Conservation (phyloP, 2,329 filamentous ascomycete genomes). For the Pyricularia grisea region DNA sequence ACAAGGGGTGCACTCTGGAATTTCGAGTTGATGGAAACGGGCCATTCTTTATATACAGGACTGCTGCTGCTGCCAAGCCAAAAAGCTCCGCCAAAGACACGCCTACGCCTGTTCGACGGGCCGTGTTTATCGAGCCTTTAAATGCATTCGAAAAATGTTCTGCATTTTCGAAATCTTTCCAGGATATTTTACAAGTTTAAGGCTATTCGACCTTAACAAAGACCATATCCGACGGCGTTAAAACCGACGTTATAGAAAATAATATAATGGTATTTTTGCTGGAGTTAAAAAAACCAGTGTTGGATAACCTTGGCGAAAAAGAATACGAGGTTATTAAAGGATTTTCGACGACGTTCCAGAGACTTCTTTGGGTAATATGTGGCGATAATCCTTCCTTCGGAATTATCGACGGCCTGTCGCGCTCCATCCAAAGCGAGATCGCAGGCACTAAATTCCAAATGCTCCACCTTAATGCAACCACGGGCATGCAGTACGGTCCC, state of each 20-base stretch:
- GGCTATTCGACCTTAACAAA: too few relatives aligned
- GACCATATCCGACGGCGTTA: not conserved
- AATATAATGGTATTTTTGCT: not conserved
- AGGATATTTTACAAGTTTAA: too few relatives aligned
- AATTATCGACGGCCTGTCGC: not conserved
- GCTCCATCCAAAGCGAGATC: not conserved
- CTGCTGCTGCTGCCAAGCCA: too few relatives aligned
- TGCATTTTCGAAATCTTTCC: too few relatives aligned
- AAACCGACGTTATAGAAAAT: not conserved
- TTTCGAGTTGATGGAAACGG: too few relatives aligned
- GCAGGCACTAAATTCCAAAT: not conserved
- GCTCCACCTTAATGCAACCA: not conserved
- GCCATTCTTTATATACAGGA: too few relatives aligned
- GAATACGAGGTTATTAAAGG: conserved; percentile 13
- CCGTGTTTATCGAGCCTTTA: too few relatives aligned
- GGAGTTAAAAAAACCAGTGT: conserved; percentile 17
- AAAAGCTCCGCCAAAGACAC: too few relatives aligned
- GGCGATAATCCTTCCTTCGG: not conserved
- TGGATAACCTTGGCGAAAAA: conserved; percentile 12
- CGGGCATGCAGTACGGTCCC: not conserved
- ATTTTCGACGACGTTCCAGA: not conserved
- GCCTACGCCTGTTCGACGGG: too few relatives aligned
- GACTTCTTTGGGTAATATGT: not conserved
- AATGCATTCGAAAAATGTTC: too few relatives aligned
- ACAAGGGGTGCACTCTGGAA: not conserved